Conservation (phyloP, 2,329 filamentous ascomycete species). For the Trichoderma semiorbis region DNA sequence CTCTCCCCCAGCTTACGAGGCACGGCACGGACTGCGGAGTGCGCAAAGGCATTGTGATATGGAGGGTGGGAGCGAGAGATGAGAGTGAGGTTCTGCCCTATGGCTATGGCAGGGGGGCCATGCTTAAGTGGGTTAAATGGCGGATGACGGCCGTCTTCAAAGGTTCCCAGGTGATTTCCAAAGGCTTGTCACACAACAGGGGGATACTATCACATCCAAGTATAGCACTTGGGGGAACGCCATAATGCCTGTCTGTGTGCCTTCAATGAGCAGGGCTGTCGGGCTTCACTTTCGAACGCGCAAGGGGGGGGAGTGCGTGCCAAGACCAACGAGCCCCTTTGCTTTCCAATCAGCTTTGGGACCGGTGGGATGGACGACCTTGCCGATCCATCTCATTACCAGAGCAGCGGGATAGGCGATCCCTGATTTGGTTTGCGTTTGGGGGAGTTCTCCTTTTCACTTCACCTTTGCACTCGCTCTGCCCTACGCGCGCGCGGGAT, state of each 20-base stretch:
- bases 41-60: background rate
- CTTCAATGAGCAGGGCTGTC: background rate
- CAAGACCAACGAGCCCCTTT: background rate
- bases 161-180: background rate
- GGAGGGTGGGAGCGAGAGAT: background rate
- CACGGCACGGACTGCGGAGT: background rate
- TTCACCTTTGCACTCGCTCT: background rate
- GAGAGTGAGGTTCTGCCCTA: background rate
- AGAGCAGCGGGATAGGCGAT: background rate
- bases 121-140: background rate
- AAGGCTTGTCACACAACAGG: background rate
- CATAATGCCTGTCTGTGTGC: background rate
- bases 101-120: background rate
- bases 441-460: background rate
- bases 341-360: background rate
- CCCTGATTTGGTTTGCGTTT: background rate
- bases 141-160: background rate
- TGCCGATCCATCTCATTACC: slow-evolving; percentile 4
- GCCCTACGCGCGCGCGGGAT: background rate
- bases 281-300: background rate
- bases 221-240: background rate
- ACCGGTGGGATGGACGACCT: background rate
- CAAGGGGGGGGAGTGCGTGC: background rate
- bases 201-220: background rate
- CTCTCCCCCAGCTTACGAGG: background rate